Evolutionary conservation across 1,139 yeast genomes (phyloP), one percentile per base, ranked within the genome.

Genomic region (Pichia sp.): DNA sequence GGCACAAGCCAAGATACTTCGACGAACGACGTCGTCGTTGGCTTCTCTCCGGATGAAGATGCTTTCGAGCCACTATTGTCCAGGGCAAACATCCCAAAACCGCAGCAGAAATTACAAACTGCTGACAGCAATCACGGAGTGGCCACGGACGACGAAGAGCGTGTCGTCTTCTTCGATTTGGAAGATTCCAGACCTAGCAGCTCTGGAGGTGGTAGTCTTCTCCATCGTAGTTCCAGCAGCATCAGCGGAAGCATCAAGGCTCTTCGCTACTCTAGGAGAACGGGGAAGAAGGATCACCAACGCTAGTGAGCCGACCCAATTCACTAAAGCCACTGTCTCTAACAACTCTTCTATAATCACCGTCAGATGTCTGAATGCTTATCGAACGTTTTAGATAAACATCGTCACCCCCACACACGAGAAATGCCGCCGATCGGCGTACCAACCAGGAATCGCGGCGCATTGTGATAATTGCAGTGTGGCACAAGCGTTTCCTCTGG

Each of bases 171-270:
- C 32, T 45, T 45, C 38, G 38, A 45, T 45, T 26, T 45, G 16
- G 19, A 32, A 45, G 38, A 45, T 4, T 29, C 38, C 11, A 31
- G 38, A 45, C 29, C 13, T 4, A 32, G 23, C 8, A 45, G 38
- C 13, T 5, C 5, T 26, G 41, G 8, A 8, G 38, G 23, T 8
- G 16, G 48, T 3, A 32, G 13, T 26, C 38, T 45, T 8, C 13
- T 45, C 8, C 41, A 19, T 30, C 48, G 48, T 11, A 45, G 48
- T 7, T 45, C 48, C n/a, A 45, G 38, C 38, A 45, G 48, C 26
- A 26, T 45, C 5, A 16, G 40, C 8, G 38, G 26, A 8, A 45
- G 48, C 11, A 29, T 45, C 11, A 45, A 45, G 26, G 48, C 48
- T 8, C 38, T 45, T 26, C 41, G 41, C 23, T 23, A 45, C 15